Evolutionary conservation across 2,329 filamentous ascomycete species (phyloP).

Genomic region (Claviceps africana): DNA sequence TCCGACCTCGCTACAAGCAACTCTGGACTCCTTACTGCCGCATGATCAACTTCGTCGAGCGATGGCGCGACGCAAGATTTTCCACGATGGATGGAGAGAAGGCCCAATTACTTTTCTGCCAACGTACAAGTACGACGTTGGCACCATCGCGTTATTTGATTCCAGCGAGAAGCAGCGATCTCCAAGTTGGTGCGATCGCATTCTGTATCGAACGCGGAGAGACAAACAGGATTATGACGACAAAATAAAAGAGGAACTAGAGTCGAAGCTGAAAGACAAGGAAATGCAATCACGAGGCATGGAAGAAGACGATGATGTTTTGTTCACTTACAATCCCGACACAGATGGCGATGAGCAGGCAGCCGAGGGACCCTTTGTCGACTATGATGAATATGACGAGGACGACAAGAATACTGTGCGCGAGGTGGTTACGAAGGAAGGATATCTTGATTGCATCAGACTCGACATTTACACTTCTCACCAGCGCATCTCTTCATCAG

Average conservation of each 20-base stretch:
- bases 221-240: slow-evolving; percentile 54
- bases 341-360: slow-evolving; percentile 43
- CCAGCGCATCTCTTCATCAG: slow-evolving; percentile 79
- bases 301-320: slow-evolving; percentile 66
- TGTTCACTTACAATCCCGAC: slow-evolving; percentile 85
- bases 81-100: slow-evolving; percentile 87
- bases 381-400: slow-evolving; percentile 46
- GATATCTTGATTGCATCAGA: slow-evolving; percentile 38
- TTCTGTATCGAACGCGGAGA: slow-evolving; percentile 66
- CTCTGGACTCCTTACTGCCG: slow-evolving; percentile 69
- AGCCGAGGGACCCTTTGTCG: slow-evolving; percentile 24
- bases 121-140: slow-evolving; percentile 95
- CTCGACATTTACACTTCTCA: slow-evolving; percentile 68
- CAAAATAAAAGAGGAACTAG: slow-evolving; percentile 48
- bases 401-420: slow-evolving; percentile 26
- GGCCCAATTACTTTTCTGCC: slow-evolving; percentile 79
- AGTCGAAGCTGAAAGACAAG: slow-evolving; percentile 58
- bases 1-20: slow-evolving; percentile 77
- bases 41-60: slow-evolving; percentile 75
- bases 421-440: slow-evolving; percentile 42
- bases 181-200: slow-evolving; percentile 94
- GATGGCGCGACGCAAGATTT: slow-evolving; percentile 62
- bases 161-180: slow-evolving; percentile 86
- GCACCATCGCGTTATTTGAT: slow-evolving; percentile 85
- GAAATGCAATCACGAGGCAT: slow-evolving; percentile 75